Base-by-base conservation (phyloP, 345 rosid species). In the Erodium maritimum region DNA sequence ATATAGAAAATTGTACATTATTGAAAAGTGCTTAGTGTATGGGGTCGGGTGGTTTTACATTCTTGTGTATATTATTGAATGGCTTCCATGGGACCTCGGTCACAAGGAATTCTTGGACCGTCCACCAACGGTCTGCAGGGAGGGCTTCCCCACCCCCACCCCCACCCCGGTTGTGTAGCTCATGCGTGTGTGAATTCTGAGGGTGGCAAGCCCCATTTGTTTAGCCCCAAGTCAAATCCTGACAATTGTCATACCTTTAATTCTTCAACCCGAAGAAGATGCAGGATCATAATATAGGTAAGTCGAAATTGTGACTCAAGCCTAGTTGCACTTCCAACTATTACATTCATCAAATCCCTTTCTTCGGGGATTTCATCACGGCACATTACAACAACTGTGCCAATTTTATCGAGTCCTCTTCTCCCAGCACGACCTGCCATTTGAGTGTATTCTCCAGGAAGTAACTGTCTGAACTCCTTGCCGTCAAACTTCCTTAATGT, bases 371-470 rank as follows among this genome's bases (percentile, higher is more conserved):
- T 83, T 72, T 84, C 99, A 77, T 91, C 99, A 50, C 95, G 94
- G 71, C 96, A 91, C 93, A 91, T 72, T 67, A 91, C 81, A 62
- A 89, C 69, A 63, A 89, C 94, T 20, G 99, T 91, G 71, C 99
- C 99, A 67, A 81, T 84, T 76, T 80, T 83, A 76, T 91, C 99
- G 61, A 91, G 85, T 61, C 99, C 99, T 71, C 99, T 83, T 79
- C 99, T 80, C 57, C 99, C 99, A 56, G 99, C 99, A 67, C 99
- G 99, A 37, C 99, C 99, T 22, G 96, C 96, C 99, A 91, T 91
- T 73, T 91, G 99, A 74, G 96, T 91, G 77, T 91, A 91, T 74
- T 91, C 99, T 64, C 99, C 99, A 62, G 99, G 86, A 67, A 89
- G 91, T 62, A 91, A 72, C 57, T 63, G 76, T 71, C 96, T 81